These are phyloP conservation scores for Apium graveolens DNA, from an alignment of 129 eudicot species.

Conservation along the genomic window DNA sequence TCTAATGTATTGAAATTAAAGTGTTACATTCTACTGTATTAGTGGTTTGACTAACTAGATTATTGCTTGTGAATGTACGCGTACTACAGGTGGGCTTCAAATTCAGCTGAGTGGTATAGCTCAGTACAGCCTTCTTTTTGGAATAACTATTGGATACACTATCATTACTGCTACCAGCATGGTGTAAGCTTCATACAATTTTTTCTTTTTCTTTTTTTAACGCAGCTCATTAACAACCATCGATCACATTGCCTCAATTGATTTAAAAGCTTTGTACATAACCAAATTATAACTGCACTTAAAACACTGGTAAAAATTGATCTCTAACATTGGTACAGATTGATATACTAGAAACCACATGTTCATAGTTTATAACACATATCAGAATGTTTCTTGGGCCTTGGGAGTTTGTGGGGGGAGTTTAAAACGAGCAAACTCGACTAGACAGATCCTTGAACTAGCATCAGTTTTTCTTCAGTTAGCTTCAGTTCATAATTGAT, in stretches of 20 bases:
- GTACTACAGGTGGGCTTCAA: conserved; percentile 2
- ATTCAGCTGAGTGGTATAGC: conserved; percentile 1
- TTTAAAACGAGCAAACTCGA: too few relatives aligned
- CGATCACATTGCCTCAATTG: neutral
- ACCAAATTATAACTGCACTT: too few relatives aligned
- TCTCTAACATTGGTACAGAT: too few relatives aligned
- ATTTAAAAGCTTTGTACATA: too few relatives aligned
- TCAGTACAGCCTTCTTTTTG: conserved; percentile 4
- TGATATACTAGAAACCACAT: too few relatives aligned
- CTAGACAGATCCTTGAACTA: too few relatives aligned
- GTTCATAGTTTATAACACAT: too few relatives aligned
- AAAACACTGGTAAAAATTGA: too few relatives aligned
- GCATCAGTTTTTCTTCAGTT: too few relatives aligned
- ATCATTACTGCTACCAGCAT: conserved; percentile 6
- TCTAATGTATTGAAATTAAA: neutral
- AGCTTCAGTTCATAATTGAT: too few relatives aligned
- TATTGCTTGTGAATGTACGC: neutral
- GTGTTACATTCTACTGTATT: neutral
- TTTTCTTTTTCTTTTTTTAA: neutral
- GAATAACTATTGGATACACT: neutral
- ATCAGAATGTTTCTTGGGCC: too few relatives aligned
- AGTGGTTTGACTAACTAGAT: neutral
- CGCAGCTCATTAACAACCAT: neutral
- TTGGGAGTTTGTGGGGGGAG: too few relatives aligned
- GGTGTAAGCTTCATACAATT: neutral